phyloP scores from a whole-genome alignment of 768 basidiomycete genomes.

The Sarcomyxa edulis region DNA sequence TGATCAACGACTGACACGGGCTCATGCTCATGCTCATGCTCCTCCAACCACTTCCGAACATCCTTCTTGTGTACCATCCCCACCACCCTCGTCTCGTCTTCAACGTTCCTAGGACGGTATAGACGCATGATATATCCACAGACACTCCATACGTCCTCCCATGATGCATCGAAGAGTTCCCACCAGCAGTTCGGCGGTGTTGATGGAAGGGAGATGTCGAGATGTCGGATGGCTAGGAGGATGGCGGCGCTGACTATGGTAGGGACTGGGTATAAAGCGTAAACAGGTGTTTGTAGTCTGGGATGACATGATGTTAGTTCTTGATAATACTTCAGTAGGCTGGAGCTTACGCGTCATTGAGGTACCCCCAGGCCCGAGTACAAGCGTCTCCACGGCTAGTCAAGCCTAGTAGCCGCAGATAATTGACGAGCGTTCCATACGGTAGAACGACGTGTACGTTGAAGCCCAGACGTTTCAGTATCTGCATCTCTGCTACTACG shows the following conservation, averaged over 20 bases:
- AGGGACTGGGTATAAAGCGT: slow-evolving; percentile 83
- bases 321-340: not conserved
- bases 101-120: slow-evolving; percentile 54
- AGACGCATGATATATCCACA: slow-evolving; percentile 83
- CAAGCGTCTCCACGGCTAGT: slow-evolving; percentile 66
- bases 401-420: slow-evolving; percentile 86
- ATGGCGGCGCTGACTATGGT: slow-evolving; percentile 90
- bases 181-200: slow-evolving; percentile 79
- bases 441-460: slow-evolving; percentile 91
- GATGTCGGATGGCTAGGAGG: slow-evolving; percentile 67
- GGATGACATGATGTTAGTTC: not conserved
- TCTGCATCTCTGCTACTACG: slow-evolving; percentile 95
- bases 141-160: slow-evolving; percentile 85
- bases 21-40: slow-evolving; percentile 26
- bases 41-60: slow-evolving; percentile 79
- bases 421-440: slow-evolving; percentile 93
- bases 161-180: slow-evolving; percentile 88
- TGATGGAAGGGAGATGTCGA: slow-evolving; percentile 72
- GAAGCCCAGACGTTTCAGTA: slow-evolving; percentile 93
- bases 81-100: slow-evolving; percentile 37
- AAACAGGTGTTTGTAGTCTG: slow-evolving; percentile 91
- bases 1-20: not conserved
- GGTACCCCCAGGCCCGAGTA: slow-evolving; percentile 84
- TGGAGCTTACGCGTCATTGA: slow-evolving; percentile 88
- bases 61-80: slow-evolving; percentile 73